Percentiles rank a stretch among this genome's conserved stretches.
Evolutionary conservation across 345 rosid species (phyloP).

Genomic region (Erodium maritimum): DNA sequence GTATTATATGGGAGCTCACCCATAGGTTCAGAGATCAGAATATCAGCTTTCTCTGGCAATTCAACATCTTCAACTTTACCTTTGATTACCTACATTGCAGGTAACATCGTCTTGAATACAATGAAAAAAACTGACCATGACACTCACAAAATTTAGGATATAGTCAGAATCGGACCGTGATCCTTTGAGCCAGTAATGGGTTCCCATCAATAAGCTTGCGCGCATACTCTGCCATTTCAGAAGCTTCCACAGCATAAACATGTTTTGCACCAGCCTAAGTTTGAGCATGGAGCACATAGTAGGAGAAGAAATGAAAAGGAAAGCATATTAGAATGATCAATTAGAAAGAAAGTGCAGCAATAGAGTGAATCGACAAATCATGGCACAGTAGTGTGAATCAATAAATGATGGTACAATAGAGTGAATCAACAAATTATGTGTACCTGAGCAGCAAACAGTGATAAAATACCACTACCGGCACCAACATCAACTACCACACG

Average conservation of each 20-base stretch:
- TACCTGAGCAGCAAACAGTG: constrained; percentile 99
- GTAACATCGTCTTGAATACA: too few relatives aligned
- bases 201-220: constrained; percentile 88
- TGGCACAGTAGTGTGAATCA: too few relatives aligned
- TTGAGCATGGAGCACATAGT: not conserved
- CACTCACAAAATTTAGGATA: too few relatives aligned
- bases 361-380: too few relatives aligned
- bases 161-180: constrained; percentile 31
- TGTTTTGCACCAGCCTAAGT: constrained; percentile 97
- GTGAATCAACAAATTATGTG: not conserved
- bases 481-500: constrained; percentile 96
- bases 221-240: constrained; percentile 98
- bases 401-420: too few relatives aligned
- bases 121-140: too few relatives aligned
- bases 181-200: constrained; percentile 62
- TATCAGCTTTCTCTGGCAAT: constrained; percentile 94
- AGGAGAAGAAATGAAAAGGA: not conserved
- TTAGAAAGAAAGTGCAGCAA: too few relatives aligned
- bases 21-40: constrained; percentile 97
- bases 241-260: constrained; percentile 98
- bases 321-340: not conserved
- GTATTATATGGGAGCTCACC: constrained; percentile 29
- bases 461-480: constrained; percentile 98
- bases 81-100: constrained; percentile 56
- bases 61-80: constrained; percentile 96